phyloP scores from a whole-genome alignment of 2,329 filamentous ascomycete species.

The Curvularia verruculosa region DNA sequence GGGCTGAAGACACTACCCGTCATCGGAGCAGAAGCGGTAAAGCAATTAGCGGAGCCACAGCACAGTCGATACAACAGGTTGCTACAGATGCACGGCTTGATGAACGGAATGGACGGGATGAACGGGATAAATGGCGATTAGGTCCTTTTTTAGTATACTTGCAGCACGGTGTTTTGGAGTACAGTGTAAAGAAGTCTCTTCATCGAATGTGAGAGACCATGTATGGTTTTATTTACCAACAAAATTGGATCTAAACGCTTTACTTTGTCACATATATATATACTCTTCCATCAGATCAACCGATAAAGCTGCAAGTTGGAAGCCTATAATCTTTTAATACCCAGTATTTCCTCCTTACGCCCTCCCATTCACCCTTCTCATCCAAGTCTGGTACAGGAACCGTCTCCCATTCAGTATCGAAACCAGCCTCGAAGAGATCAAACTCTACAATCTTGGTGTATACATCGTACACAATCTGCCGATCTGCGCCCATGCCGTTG shows the following conservation, averaged over 20 bases:
- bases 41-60: slow-evolving; percentile 50
- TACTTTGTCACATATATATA: neutral
- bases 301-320: slow-evolving; percentile 76
- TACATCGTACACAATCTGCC: slow-evolving; percentile 93
- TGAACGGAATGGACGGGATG: slow-evolving; percentile 39
- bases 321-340: slow-evolving; percentile 78
- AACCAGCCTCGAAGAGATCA: slow-evolving; percentile 84
- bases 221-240: neutral
- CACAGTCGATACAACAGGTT: slow-evolving; percentile 51
- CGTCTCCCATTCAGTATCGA: slow-evolving; percentile 87
- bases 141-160: slow-evolving; percentile 4
- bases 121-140: slow-evolving; percentile 30
- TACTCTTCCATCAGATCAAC: slow-evolving; percentile 50
- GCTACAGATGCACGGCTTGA: slow-evolving; percentile 42
- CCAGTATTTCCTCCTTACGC: slow-evolving; percentile 89
- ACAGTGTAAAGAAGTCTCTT: neutral
- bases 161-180: slow-evolving; percentile 17
- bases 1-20: slow-evolving; percentile 52
- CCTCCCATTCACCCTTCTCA: slow-evolving; percentile 80
- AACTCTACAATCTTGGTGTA: slow-evolving; percentile 90
- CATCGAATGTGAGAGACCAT: neutral
- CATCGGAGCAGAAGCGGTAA: slow-evolving; percentile 50
- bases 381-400: slow-evolving; percentile 75
- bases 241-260: neutral
- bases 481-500: slow-evolving; percentile 84